These are phyloP conservation scores for Polytrichum commune DNA, from an alignment of 225 moss, liverwort and hornwort genomes.

Conservation along the genomic window DNA sequence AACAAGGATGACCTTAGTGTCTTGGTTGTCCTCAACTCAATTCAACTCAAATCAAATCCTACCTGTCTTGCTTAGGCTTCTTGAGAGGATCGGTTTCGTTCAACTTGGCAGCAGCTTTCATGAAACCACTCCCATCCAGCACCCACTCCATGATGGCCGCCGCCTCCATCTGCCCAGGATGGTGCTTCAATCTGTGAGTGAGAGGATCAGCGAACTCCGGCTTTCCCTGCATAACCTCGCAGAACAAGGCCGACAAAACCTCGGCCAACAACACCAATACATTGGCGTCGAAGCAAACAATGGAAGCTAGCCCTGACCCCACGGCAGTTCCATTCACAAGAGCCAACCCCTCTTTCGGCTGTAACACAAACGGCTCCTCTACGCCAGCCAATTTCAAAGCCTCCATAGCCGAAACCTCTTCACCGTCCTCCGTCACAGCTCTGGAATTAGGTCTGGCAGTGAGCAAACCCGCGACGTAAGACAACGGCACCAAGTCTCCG, in stretches of 20 bases:
- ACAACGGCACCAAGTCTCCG: constrained; percentile 38
- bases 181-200: constrained; percentile 71
- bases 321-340: constrained; percentile 20
- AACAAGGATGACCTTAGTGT: no score
- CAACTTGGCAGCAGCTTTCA: constrained; percentile 46
- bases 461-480: constrained; percentile 37
- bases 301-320: constrained; percentile 15
- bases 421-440: constrained; percentile 9
- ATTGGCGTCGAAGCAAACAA: constrained; percentile 20
- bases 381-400: constrained; percentile 14
- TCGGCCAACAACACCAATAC: constrained; percentile 15
- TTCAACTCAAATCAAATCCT: no score
- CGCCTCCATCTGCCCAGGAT: constrained; percentile 75
- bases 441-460: constrained; percentile 14
- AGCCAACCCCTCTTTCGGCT: constrained; percentile 18
- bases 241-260: constrained; percentile 36
- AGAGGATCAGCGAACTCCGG: constrained; percentile 64
- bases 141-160: constrained; percentile 73
- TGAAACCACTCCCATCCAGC: constrained; percentile 59
- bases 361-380: constrained; percentile 12
- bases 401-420: constrained; percentile 9
- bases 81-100: constrained; percentile 54
- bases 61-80: constrained; percentile 64
- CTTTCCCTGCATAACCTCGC: constrained; percentile 80
- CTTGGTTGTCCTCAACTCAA: no score